These are phyloP conservation scores for Malus hybrid DNA, from an alignment of 331 rosid species.

Conservation along the genomic window DNA sequence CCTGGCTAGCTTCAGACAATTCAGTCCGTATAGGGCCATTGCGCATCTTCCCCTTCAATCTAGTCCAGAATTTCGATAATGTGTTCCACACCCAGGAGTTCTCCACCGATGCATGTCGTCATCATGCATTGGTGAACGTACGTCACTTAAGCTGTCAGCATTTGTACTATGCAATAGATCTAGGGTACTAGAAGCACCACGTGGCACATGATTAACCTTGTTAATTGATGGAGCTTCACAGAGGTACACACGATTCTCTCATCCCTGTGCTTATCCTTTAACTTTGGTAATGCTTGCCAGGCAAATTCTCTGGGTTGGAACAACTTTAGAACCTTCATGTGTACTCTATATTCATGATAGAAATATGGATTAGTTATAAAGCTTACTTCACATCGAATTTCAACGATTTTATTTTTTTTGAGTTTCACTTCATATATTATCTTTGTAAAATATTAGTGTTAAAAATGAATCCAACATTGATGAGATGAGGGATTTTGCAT, in stretches of 20 bases:
- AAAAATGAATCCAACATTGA: too few relatives aligned
- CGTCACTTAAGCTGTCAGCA: not conserved
- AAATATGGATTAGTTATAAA: too few relatives aligned
- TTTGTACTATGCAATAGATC: not conserved
- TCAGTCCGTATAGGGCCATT: not conserved
- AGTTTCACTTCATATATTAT: rapidly evolving
- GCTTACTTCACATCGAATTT: too few relatives aligned
- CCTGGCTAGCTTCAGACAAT: not conserved
- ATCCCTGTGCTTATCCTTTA: not conserved
- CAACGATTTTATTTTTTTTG: too few relatives aligned
- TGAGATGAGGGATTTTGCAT: too few relatives aligned
- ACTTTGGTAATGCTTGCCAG: not conserved
- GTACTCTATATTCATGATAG: too few relatives aligned
- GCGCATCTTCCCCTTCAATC: not conserved
- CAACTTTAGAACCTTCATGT: not conserved
- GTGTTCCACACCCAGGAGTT: not conserved
- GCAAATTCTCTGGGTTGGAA: not conserved
- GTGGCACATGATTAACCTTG: not conserved
- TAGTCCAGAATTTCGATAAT: not conserved
- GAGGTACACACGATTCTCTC: not conserved
- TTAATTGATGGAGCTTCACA: not conserved
- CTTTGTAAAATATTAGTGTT: rapidly evolving
- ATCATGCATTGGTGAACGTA: not conserved
- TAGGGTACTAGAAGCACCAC: not conserved
- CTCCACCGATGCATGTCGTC: not conserved